Percentiles rank a stretch among this genome's conserved stretches.
Evolutionary conservation across 768 basidiomycete genomes (phyloP).

Genomic region (Suillus subaureus): DNA sequence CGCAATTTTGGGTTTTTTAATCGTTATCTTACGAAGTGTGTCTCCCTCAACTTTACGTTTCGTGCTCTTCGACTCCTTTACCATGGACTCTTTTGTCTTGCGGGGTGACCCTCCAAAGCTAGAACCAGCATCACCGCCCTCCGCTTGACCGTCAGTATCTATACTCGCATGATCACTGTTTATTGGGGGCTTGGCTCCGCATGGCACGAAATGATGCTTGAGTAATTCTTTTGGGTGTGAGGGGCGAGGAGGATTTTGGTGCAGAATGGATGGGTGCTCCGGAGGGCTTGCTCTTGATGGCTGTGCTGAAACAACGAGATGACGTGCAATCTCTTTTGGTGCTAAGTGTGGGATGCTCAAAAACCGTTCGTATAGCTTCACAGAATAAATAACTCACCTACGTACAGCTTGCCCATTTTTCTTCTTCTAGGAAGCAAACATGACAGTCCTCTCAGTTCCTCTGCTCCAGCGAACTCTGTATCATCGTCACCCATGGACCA

Average conservation of each 20-base stretch:
- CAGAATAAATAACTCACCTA: conserved; percentile 41
- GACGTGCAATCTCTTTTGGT: conserved; percentile 58
- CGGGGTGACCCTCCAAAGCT: not conserved
- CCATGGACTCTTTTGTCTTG: conserved; percentile 21
- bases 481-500: conserved; percentile 59
- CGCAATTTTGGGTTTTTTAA: conserved; percentile 48
- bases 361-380: not conserved
- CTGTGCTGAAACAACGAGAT: conserved; percentile 59
- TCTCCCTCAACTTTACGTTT: conserved; percentile 55
- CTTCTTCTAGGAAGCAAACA: conserved; percentile 67
- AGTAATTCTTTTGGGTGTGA: conserved; percentile 61
- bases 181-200: conserved; percentile 36
- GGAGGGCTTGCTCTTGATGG: conserved; percentile 32
- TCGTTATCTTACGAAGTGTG: conserved; percentile 40
- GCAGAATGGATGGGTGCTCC: conserved; percentile 21
- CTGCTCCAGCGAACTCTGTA: conserved; percentile 46
- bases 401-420: conserved; percentile 60
- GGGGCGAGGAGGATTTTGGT: conserved; percentile 57
- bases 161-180: conserved; percentile 15
- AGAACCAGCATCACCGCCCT: conserved; percentile 21
- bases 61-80: conserved; percentile 34
- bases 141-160: conserved; percentile 22
- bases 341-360: conserved; percentile 38
- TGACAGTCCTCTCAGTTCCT: conserved; percentile 62
- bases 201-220: conserved; percentile 65